A percentile compares a stretch with the other conserved stretches of the same genome.
Conservation (phyloP, 305 asterid genomes). For the Solanum chacoense region DNA sequence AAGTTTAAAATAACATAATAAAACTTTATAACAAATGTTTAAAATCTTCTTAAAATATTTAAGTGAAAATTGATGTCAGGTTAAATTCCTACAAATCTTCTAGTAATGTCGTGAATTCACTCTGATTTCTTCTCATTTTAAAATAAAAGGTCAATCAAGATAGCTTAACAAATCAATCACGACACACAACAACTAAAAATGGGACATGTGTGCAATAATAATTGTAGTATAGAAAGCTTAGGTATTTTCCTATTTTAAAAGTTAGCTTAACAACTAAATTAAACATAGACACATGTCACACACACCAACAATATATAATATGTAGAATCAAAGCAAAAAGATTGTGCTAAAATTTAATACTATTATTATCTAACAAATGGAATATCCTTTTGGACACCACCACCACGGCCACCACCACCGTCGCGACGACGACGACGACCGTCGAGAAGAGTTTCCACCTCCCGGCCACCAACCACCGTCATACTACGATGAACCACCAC, state of each 20-base stretch:
- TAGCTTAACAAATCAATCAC: neutral
- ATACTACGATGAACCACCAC: slow-evolving; percentile 4
- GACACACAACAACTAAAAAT: neutral
- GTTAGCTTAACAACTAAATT: neutral
- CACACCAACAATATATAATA: neutral
- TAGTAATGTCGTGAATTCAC: neutral
- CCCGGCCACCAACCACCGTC: slow-evolving; percentile 10
- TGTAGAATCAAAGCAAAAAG: neutral
- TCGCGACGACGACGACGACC: neutral
- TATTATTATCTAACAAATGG: neutral
- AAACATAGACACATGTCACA: neutral
- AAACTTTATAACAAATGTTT: too few species aligned
- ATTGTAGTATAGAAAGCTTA: too few species aligned
- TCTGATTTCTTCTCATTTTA: neutral
- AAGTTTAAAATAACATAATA: too few species aligned
- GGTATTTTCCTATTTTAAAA: too few species aligned
- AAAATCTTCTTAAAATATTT: too few species aligned
- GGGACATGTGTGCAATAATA: neutral
- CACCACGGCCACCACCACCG: neutral
- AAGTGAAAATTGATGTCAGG: too few species aligned
- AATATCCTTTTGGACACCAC: slow-evolving; percentile 1
- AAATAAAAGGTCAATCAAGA: neutral
- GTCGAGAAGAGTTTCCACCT: neutral
- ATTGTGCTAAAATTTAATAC: neutral
- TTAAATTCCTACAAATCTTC: neutral